Base-by-base conservation (phyloP, 164 flowering plant genomes). In the Chloranthus sessilifolius region DNA sequence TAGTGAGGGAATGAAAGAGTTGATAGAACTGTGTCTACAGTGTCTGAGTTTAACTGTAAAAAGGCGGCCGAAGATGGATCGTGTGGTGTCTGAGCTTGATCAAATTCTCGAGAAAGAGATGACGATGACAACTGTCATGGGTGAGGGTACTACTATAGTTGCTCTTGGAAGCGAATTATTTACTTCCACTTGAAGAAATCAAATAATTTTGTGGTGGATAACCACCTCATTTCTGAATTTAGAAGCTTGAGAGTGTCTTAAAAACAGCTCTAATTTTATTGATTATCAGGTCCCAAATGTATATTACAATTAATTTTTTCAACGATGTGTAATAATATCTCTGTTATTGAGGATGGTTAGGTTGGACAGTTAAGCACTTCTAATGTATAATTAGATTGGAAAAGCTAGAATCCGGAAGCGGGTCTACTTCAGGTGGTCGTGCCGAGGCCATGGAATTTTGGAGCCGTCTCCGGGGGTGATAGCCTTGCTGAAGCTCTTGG, bases 81-180 rank as follows among this genome's bases (percentile, higher is more conserved):
- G 25, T 35, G 68, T 82, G 22, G 76, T 65, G 46, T 17, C 15
- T 16, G 76, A 78, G 60, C 82, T 84, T 20, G 79, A 82, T 23
- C 37, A 61, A 41, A 78, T 80, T 48, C 74, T 65, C 4, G 86
- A 82, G 44, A 76, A 64, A 44, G 94, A 82, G 71, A 75, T 69
- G 63, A 73, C 64, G 20, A 36, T 69, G 20, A 82, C 84, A 23
- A 78, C 82, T 42, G 72, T 73, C 25, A 74, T 71, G 77, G 85
- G 82, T 21, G 83, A 75, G 48, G 70, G 74, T n/a, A 74, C 73
- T 54, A 40, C 78, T 4, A 71, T 62, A 20, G 56, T 84, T 30
- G 68, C 74, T 41, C 74, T 61, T 3, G 94, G 86, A 12, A 84
- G 88, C 57, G 67, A 75, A 50, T 63, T 84, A 46, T 84, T 84